Evolutionary conservation across 1,139 yeast genomes (phyloP).

Genomic region (Debaryomyces udenii): DNA sequence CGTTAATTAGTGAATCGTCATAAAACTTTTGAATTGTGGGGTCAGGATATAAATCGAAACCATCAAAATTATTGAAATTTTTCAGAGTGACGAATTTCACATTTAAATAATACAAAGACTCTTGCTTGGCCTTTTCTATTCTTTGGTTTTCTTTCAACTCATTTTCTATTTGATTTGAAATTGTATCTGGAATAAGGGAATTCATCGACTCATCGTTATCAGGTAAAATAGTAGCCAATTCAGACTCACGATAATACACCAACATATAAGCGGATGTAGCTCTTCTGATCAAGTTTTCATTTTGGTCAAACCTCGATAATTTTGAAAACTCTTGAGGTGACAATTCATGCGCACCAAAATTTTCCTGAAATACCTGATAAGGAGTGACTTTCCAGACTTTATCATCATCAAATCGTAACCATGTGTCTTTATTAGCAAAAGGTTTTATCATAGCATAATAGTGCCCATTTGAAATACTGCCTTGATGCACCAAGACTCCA

Average conservation of each 20-base stretch:
- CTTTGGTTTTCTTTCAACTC: conserved; percentile 61
- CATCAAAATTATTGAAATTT: conserved; percentile 62
- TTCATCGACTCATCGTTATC: conserved; percentile 50
- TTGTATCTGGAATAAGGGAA: conserved; percentile 61
- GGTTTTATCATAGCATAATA: conserved; percentile 95
- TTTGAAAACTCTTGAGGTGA: conserved; percentile 49
- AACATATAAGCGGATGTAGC: conserved; percentile 97
- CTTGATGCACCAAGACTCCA: conserved; percentile 94
- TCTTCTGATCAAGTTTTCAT: conserved; percentile 66
- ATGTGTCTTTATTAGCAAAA: conserved; percentile 56
- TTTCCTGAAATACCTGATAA: conserved; percentile 86
- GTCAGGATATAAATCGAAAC: conserved; percentile 78
- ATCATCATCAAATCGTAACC: conserved; percentile 96
- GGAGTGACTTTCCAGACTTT: conserved; percentile 85
- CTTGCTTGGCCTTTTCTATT: conserved; percentile 69
- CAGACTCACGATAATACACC: conserved; percentile 79
- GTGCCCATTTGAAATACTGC: conserved; percentile 95
- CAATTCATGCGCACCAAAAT: conserved; percentile 78
- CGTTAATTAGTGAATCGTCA: conserved; percentile 50
- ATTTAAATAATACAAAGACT: conserved; percentile 72
- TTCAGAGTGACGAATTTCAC: conserved; percentile 56
- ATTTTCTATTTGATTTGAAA: conserved; percentile 62
- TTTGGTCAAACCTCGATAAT: conserved; percentile 61
- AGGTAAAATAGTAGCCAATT: conserved; percentile 60
- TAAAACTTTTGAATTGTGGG: conserved; percentile 47